A percentile compares a stretch with the other conserved stretches of the same genome.
Evolutionary conservation across 169 alveolate genomes (phyloP).

Genomic region (Cryptosporidium baileyi): DNA sequence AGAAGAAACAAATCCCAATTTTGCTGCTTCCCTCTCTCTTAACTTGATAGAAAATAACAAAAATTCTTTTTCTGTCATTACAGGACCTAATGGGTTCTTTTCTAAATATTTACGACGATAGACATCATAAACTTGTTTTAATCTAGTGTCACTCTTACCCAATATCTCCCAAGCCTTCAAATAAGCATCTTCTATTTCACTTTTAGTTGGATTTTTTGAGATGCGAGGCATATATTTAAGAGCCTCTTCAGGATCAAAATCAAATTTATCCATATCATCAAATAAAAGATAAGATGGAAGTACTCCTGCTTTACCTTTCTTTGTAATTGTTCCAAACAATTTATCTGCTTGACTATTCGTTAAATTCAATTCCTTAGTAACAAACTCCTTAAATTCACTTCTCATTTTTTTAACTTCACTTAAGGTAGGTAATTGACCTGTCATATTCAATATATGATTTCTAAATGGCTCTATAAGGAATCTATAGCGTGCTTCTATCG

Average conservation of each 20-base stretch:
- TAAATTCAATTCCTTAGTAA: not conserved
- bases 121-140: not conserved
- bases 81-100: constrained; percentile 65
- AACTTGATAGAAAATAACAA: not conserved
- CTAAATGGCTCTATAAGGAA: constrained; percentile 35
- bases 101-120: constrained; percentile 16
- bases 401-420: not conserved
- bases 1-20: not conserved
- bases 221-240: constrained; percentile 62
- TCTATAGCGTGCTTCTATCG: constrained; percentile 29
- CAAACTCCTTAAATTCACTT: not conserved
- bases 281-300: constrained; percentile 29
- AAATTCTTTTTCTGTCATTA: constrained; percentile 40
- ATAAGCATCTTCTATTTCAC: constrained; percentile 13
- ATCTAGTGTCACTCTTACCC: constrained; percentile 27
- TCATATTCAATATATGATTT: not conserved
- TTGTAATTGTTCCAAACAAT: not conserved
- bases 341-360: not conserved
- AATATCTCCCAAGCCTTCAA: constrained; percentile 53
- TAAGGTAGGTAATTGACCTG: constrained; percentile 48
- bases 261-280: constrained; percentile 57
- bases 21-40: constrained; percentile 5
- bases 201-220: constrained; percentile 11
- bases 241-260: constrained; percentile 58
- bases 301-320: not conserved